Evolutionary conservation across 495 filamentous ascomycete species (phyloP).

Genomic region (Aspergillus funiculosus): DNA sequence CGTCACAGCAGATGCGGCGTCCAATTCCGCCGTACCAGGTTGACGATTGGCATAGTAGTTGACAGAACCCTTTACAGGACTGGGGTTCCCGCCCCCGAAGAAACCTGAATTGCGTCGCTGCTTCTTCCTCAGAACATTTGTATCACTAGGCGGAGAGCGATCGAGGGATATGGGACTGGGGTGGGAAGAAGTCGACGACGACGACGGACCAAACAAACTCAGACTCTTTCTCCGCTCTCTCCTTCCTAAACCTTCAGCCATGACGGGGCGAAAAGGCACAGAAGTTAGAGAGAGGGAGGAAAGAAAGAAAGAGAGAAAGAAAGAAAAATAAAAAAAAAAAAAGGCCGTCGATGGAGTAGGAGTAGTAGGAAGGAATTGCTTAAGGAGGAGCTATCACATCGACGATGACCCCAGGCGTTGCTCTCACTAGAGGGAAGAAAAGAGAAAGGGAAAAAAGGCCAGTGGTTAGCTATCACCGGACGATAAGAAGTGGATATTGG

Average conservation of each 20-base stretch:
- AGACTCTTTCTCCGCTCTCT: slow-evolving; percentile 45
- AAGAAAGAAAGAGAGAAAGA: slow-evolving; percentile 7
- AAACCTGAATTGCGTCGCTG: slow-evolving; percentile 42
- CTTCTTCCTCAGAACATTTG: slow-evolving; percentile 32
- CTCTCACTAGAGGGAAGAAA: slow-evolving; percentile 25
- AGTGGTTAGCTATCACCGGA: slow-evolving; percentile 16
- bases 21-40: slow-evolving; percentile 30
- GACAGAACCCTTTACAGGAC: slow-evolving; percentile 18
- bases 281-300: slow-evolving; percentile 14
- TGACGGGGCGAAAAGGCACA: slow-evolving; percentile 24
- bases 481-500: slow-evolving; percentile 14
- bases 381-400: slow-evolving; percentile 28
- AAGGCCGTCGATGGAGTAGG: slow-evolving; percentile 4
- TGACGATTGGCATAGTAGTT: slow-evolving; percentile 28
- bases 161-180: slow-evolving; percentile 26
- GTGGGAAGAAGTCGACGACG: slow-evolving; percentile 22
- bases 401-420: slow-evolving; percentile 27
- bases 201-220: slow-evolving; percentile 34
- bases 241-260: slow-evolving; percentile 36
- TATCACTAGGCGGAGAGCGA: slow-evolving; percentile 38
- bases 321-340: slow-evolving; percentile 12
- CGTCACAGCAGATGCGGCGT: slow-evolving; percentile 20
- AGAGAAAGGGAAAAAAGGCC: slow-evolving; percentile 12
- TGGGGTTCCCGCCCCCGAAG: slow-evolving; percentile 32
- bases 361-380: slow-evolving; percentile 12